Evolutionary conservation across 495 filamentous ascomycete genomes (phyloP), one percentile per base, ranked within the genome.

Genomic region (Ascodesmis nigricans): DNA sequence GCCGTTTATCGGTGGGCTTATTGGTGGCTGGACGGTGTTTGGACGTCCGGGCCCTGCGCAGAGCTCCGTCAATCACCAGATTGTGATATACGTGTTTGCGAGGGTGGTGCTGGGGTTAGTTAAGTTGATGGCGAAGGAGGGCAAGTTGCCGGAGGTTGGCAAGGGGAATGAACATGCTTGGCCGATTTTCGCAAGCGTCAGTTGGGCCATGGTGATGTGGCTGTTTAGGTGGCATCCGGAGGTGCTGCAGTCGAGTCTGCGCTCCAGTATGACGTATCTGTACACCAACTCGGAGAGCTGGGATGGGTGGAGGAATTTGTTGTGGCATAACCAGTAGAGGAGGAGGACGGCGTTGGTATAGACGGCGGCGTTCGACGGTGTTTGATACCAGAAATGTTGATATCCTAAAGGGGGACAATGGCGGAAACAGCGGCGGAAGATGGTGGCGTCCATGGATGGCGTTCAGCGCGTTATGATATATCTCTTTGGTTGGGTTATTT

Each of bases 261-360:
- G 81, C 54, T 83, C 75, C 57, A 93, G 84, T 59, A 99, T 99
- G 87, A 75, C 71, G 40, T 99, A 95, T 55, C 91, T 99, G 67
- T 95, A 79, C 16, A 29, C 10, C 13, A 37, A 37, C 30, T 23
- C 35, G 23, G 35, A 37, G 8, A 17, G 8, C 9, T 37, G 35
- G 35, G 16, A 29, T 29, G 35, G 35, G 35, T 29, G 23, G 35
- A 37, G 16, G 35, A 21, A 30, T 18, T 37, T 29, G 16, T 29
- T 37, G 35, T 37, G 35, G 35, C 35, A 37, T 37, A 37, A 37
- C 18, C 29, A 13, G 5, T 37, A 37, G 35, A 37, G 3, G 14
- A 10, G 5, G 26, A 8, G 13, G n/a, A n/a, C n/a, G n/a, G n/a
- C n/a, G n/a, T n/a, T n/a, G n/a, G n/a, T n/a, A n/a, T n/a, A n/a